Conservation (phyloP, 78 protist genomes). For the Chrysochromulina parva region DNA sequence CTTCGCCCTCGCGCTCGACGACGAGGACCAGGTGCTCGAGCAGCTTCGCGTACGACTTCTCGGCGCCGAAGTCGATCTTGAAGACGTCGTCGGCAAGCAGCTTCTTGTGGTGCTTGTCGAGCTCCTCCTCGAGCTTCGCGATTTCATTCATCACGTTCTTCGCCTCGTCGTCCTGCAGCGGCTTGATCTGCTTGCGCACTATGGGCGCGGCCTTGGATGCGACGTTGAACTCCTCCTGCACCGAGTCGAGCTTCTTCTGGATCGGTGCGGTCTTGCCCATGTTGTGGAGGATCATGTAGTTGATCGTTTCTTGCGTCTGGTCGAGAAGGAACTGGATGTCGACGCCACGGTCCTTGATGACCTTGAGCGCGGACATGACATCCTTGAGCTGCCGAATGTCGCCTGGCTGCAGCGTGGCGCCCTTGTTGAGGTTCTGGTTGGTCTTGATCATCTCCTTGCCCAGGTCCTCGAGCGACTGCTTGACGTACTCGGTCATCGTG, state of each 20-base stretch:
- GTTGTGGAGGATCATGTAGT: neutral
- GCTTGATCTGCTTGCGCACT: slow-evolving; percentile 8
- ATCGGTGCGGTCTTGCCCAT: neutral
- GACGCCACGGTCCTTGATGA: neutral
- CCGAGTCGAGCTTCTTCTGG: neutral
- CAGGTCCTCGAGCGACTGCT: neutral
- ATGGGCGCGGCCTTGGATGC: neutral
- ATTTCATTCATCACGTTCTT: neutral
- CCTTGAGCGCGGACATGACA: neutral
- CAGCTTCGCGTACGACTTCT: neutral
- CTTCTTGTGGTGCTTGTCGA: neutral
- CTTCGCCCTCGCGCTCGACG: neutral
- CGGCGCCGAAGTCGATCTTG: neutral
- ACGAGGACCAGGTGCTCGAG: neutral
- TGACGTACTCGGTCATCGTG: neutral
- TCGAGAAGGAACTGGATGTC: neutral
- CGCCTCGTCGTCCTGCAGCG: neutral
- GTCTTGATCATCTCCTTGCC: neutral
- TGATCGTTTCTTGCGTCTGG: neutral
- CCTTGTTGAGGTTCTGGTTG: too few species aligned
- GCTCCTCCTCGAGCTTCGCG: neutral
- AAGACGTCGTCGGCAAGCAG: neutral
- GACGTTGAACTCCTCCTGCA: neutral
- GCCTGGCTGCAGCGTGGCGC: too few species aligned
- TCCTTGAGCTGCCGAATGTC: neutral